phyloP scores from a whole-genome alignment of 768 basidiomycete genomes.

The Lactifluus pinguis region DNA sequence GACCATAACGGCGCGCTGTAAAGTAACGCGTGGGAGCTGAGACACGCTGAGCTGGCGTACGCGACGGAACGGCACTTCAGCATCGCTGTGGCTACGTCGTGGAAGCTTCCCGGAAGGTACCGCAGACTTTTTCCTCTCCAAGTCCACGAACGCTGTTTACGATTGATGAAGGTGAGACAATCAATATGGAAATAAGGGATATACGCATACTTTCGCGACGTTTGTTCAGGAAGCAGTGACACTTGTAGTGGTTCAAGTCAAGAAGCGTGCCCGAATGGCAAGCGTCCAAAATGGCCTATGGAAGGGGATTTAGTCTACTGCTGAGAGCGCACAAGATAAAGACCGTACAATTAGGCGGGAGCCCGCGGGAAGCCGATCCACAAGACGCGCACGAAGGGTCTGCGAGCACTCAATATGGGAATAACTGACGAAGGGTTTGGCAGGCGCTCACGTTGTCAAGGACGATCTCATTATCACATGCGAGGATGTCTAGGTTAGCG shows the following conservation, averaged over 20 bases:
- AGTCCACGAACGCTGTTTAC: not conserved
- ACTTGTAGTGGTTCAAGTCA: conserved; percentile 18
- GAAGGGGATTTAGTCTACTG: not conserved
- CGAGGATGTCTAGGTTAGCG: conserved; percentile 2
- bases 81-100: conserved; percentile 4
- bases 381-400: conserved; percentile 16
- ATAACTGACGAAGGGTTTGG: not conserved
- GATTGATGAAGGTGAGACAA: not conserved
- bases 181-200: not conserved
- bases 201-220: not conserved
- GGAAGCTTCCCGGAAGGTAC: not conserved
- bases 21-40: not conserved
- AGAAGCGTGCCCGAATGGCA: conserved; percentile 21
- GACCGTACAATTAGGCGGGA: conserved; percentile 13
- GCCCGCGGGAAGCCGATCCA: conserved; percentile 15
- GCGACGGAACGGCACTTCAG: not conserved
- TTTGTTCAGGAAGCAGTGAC: not conserved
- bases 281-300: conserved; percentile 19
- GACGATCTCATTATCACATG: conserved; percentile 5
- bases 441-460: conserved; percentile 14
- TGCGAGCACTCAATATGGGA: not conserved
- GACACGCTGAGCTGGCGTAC: not conserved
- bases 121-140: not conserved
- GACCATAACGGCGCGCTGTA: not conserved
- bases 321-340: no score